Conservation (phyloP, 1,139 yeast genomes). For the Geotrichum bryndzae region DNA sequence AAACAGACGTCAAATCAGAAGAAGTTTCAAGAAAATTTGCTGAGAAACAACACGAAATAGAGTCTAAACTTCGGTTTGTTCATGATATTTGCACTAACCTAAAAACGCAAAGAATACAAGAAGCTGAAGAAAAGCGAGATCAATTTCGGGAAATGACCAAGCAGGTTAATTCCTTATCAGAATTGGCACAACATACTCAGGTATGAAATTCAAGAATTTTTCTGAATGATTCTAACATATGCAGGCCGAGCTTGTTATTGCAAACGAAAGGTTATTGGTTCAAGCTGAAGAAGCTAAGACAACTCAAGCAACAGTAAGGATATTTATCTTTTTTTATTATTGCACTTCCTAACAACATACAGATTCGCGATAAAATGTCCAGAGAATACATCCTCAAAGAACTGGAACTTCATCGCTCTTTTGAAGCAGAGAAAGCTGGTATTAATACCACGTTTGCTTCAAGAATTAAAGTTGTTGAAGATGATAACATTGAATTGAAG, state of each 20-base stretch:
- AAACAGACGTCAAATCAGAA: background rate
- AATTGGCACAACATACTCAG: constrained; percentile 14
- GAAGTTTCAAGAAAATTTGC: background rate
- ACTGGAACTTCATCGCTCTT: constrained; percentile 14
- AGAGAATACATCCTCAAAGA: constrained; percentile 14
- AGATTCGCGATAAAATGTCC: constrained; percentile 14
- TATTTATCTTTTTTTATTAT: background rate
- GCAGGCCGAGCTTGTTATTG: constrained; percentile 10
- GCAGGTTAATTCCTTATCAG: constrained; percentile 12
- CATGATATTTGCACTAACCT: constrained; percentile 9
- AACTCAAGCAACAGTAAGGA: constrained; percentile 10
- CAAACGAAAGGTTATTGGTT: constrained; percentile 9
- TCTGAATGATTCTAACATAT: background rate
- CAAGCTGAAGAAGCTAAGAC: constrained; percentile 12
- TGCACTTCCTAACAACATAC: background rate
- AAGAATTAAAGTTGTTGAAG: constrained; percentile 5
- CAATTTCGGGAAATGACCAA: constrained; percentile 13
- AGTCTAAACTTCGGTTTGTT: constrained; percentile 3
- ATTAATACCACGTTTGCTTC: constrained; percentile 1
- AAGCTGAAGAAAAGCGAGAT: constrained; percentile 14
- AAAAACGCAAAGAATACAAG: constrained; percentile 8
- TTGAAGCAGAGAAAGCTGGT: constrained; percentile 15
- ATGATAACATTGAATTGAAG: constrained; percentile 8
- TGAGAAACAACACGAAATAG: constrained; percentile 2
- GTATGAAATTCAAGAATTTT: background rate